phyloP scores from a whole-genome alignment of 2,329 filamentous ascomycete species.

The Samsoniella hepiali region DNA sequence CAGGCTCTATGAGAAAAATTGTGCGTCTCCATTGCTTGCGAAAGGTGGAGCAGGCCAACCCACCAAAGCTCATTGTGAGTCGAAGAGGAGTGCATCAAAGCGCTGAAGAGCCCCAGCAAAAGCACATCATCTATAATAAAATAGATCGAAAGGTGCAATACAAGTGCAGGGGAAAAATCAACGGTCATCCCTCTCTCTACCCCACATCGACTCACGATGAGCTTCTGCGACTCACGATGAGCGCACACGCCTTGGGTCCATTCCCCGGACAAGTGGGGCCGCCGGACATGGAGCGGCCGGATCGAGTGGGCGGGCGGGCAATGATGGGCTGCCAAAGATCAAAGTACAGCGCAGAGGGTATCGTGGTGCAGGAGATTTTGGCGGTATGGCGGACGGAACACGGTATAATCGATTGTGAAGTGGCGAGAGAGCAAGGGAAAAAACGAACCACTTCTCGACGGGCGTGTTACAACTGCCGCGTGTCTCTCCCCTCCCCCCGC shows the following conservation, averaged over 20 bases:
- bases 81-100: neutral
- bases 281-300: neutral
- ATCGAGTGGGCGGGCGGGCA: neutral
- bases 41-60: neutral
- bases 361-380: neutral
- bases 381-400: too few relatives aligned
- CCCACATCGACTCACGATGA: slow-evolving; percentile 10
- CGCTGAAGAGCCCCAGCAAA: neutral
- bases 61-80: neutral
- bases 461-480: neutral
- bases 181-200: slow-evolving; percentile 5
- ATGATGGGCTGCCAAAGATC: neutral
- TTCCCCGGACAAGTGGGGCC: slow-evolving; percentile 5
- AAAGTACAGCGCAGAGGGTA: neutral
- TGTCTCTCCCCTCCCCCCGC: neutral
- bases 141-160: neutral
- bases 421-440: too few relatives aligned
- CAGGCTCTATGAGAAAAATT: neutral
- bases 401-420: neutral
- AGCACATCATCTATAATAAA: too few relatives aligned
- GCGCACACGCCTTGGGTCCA: neutral
- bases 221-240: neutral
- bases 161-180: too few relatives aligned
- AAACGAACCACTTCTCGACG: neutral
- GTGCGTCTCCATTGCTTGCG: neutral